A percentile compares a stretch with the other conserved stretches of the same genome.
These are phyloP conservation scores for Aspergillus costaricaensis DNA, from an alignment of 2,329 filamentous ascomycete genomes.

Conservation along the genomic window DNA sequence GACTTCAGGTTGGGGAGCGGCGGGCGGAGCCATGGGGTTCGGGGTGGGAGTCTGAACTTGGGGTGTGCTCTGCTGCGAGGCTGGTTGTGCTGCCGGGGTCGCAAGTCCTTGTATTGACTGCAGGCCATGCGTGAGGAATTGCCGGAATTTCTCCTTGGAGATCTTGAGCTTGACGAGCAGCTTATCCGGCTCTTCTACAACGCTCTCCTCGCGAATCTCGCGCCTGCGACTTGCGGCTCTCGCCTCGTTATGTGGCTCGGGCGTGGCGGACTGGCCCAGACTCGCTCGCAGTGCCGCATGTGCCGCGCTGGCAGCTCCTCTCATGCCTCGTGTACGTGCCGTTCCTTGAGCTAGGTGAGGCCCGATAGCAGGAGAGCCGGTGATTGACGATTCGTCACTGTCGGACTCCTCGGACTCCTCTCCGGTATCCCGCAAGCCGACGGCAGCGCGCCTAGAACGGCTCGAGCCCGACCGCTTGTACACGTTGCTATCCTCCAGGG, in stretches of 20 bases:
- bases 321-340: constrained; percentile 81
- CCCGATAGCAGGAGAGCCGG: constrained; percentile 80
- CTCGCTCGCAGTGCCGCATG: constrained; percentile 79
- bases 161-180: constrained; percentile 76
- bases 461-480: constrained; percentile 74
- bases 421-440: constrained; percentile 59
- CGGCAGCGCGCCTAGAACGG: constrained; percentile 58
- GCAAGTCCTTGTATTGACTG: constrained; percentile 35
- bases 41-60: constrained; percentile 54
- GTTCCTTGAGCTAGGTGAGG: constrained; percentile 70
- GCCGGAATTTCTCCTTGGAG: constrained; percentile 68
- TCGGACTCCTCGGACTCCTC: constrained; percentile 90
- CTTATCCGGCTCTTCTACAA: constrained; percentile 66
- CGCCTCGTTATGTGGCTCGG: constrained; percentile 74
- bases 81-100: constrained; percentile 47
- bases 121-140: constrained; percentile 57
- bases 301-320: constrained; percentile 82
- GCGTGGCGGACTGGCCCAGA: constrained; percentile 81
- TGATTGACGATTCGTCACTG: constrained; percentile 76
- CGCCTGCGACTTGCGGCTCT: constrained; percentile 65
- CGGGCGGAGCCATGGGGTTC: constrained; percentile 54
- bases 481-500: constrained; percentile 80
- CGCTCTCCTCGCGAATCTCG: constrained; percentile 74
- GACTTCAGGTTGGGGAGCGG: constrained; percentile 33
- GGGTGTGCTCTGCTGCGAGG: constrained; percentile 48